A percentile compares a stretch with the other conserved stretches of the same genome.
These are phyloP conservation scores for Leptosphaerulina australis DNA, from an alignment of 2,329 filamentous ascomycete genomes.

Conservation along the genomic window DNA sequence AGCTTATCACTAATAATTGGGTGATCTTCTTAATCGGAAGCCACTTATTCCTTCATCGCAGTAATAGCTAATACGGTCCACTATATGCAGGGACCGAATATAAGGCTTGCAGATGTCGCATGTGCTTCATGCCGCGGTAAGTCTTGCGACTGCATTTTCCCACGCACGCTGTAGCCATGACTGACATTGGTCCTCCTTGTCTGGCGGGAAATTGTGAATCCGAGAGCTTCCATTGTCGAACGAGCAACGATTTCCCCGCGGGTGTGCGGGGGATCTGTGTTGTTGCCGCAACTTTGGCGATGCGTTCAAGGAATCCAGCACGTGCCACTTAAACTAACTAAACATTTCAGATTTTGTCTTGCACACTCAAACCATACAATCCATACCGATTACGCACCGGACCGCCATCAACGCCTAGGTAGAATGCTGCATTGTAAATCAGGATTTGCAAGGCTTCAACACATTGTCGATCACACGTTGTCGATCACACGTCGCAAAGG, in stretches of 20 bases:
- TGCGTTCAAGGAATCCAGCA: not conserved
- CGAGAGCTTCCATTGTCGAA: not conserved
- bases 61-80: conserved; percentile 1
- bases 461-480: conserved; percentile 4
- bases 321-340: not conserved
- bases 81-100: conserved; percentile 9
- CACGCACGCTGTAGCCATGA: not conserved
- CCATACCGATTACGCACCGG: conserved; percentile 1
- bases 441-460: not conserved
- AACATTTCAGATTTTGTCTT: conserved; percentile 1
- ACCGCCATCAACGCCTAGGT: conserved; percentile 7
- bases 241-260: conserved; percentile 1
- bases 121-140: not conserved
- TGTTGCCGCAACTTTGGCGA: conserved; percentile 1
- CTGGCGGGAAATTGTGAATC: not conserved
- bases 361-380: not conserved
- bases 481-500: conserved; percentile 4
- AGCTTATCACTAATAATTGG: conserved; percentile 10
- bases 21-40: no score
- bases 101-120: not conserved
- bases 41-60: not conserved
- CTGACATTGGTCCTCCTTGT: not conserved
- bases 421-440: conserved; percentile 1
- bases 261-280: conserved; percentile 9
- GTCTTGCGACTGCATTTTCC: not conserved